Base-by-base conservation (phyloP, 371 early-diverging fungal genomes). In the Mortierella sp. region DNA sequence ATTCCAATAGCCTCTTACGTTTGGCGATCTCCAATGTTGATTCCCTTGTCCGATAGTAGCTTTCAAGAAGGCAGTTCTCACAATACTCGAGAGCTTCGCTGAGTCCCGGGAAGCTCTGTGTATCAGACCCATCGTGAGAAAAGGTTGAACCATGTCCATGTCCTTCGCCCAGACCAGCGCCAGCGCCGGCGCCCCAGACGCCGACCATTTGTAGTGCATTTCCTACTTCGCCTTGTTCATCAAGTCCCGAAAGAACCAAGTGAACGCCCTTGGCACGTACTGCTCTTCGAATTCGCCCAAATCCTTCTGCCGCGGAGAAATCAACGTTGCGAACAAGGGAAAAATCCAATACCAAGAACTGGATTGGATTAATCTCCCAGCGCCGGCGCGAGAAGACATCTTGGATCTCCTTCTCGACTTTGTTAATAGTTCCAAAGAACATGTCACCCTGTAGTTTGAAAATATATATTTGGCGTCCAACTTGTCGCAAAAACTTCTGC, bases 21-120 rank as follows among this genome's bases (percentile, higher is more conserved):
- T 72, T 72, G 45, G 65, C 71, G 21, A 62, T 28, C 28, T 77
- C 79, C 22, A 72, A 32, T 19, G 69, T 65, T 22, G 79, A 68
- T 21, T 74, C 81, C 21, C 77, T 74, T 28, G 84, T 83, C 48
- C 74, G 74, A 73, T 95, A 96, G 72, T 91, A 94, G 28, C 88
- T 88, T 64, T 89, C 88, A 53, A 98, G 81, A 33, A 97, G 76
- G 38, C 88, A 84, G 83, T 98, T 98, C 79, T 98, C 98, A 70
- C 97, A 97, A 93, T 96, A 97, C 85, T 98, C 98, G 15, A 98
- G 86, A 0, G 97, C 95, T 66, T 93, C 93, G 77, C 97, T 95
- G 10, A 95, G 82, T 16, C 88, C 89, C 9, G 90, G 90, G 84
- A 97, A 97, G 52, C 89, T 89, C 65, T 94, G 91, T 28, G 94